phyloP scores from a whole-genome alignment of 2,329 filamentous ascomycete species.

The Geosmithia flava region DNA sequence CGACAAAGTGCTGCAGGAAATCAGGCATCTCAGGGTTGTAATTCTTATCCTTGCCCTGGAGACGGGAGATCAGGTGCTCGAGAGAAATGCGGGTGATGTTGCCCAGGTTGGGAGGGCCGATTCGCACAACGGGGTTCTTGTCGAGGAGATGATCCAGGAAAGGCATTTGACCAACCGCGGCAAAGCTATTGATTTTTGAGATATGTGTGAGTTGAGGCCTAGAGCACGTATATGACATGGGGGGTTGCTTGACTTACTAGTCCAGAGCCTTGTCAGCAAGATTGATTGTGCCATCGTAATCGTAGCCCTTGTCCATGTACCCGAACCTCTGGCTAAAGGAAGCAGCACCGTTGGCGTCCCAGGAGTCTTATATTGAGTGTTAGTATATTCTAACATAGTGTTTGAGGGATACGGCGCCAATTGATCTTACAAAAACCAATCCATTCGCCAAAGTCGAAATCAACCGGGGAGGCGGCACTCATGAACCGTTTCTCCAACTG shows the following conservation, averaged over 20 bases:
- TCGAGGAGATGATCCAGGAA: constrained; percentile 13
- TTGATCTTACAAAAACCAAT: constrained; percentile 10
- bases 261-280: constrained; percentile 14
- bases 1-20: constrained; percentile 21
- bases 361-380: constrained; percentile 5
- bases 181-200: constrained; percentile 8
- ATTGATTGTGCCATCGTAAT: constrained; percentile 5
- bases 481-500: constrained; percentile 14
- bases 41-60: constrained; percentile 9
- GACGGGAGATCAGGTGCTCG: constrained; percentile 6
- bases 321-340: constrained; percentile 27
- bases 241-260: no score
- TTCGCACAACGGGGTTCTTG: constrained; percentile 6
- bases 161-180: constrained; percentile 12
- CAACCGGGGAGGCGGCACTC: constrained; percentile 4
- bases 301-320: constrained; percentile 20
- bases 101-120: constrained; percentile 6
- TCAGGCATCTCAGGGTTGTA: constrained; percentile 7
- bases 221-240: no score
- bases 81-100: constrained; percentile 8
- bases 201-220: no score
- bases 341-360: constrained; percentile 26
- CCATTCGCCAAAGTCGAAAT: constrained; percentile 11
- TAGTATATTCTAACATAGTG: not conserved
- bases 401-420: not conserved